phyloP scores from a whole-genome alignment of 2,329 filamentous ascomycete genomes.

The Diaporthe eres region DNA sequence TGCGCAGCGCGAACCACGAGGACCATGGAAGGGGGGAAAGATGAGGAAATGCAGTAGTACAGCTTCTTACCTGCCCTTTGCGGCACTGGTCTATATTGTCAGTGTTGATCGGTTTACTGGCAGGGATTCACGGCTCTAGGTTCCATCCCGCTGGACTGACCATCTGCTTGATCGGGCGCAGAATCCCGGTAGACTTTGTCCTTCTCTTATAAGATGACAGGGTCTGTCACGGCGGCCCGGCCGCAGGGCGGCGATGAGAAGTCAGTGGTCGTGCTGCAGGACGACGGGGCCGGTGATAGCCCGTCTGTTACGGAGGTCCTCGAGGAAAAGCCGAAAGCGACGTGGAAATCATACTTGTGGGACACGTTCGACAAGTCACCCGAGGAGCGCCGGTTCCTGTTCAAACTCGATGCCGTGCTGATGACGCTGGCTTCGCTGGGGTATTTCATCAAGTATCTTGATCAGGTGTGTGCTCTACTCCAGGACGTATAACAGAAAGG shows the following conservation, averaged over 20 bases:
- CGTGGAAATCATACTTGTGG: constrained; percentile 65
- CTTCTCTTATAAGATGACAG: background rate
- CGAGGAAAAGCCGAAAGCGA: constrained; percentile 52
- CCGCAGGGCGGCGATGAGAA: constrained; percentile 22
- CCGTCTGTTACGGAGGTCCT: constrained; percentile 39
- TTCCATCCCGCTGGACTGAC: background rate
- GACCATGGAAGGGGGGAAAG: too few species aligned
- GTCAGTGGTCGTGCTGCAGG: constrained; percentile 13
- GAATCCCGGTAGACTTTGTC: background rate
- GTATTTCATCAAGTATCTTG: constrained; percentile 61
- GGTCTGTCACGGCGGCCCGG: background rate
- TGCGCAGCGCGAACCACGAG: background rate
- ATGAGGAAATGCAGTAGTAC: background rate
- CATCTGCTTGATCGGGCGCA: background rate
- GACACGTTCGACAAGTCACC: constrained; percentile 58
- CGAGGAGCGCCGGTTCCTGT: constrained; percentile 51
- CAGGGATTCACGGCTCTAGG: background rate
- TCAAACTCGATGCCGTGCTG: constrained; percentile 52
- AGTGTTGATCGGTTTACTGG: background rate
- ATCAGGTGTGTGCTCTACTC: constrained; percentile 46
- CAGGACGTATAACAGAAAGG: accelerated
- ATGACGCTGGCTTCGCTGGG: constrained; percentile 56
- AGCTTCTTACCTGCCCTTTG: background rate
- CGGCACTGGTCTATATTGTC: background rate
- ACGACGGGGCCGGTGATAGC: background rate